phyloP scores from a whole-genome alignment of 441 rosid species.

The Aquilaria agallochum region DNA sequence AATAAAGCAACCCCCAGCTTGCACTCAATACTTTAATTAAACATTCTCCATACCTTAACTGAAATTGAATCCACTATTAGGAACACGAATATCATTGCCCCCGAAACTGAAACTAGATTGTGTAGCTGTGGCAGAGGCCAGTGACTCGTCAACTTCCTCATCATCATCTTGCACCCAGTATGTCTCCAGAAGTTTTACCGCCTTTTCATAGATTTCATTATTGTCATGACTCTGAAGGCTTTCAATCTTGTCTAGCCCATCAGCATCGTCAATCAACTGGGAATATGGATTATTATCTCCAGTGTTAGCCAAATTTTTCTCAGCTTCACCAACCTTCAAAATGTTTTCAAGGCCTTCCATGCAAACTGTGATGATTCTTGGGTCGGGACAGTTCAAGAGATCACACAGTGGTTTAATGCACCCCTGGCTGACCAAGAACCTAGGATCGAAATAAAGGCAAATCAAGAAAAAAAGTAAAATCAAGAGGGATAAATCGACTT shows the following conservation, averaged over 20 bases:
- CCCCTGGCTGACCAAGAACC: conserved; percentile 48
- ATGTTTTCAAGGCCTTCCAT: conserved; percentile 57
- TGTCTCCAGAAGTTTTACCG: conserved; percentile 37
- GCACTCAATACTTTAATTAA: too few species aligned
- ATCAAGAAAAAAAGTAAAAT: conserved; percentile 6
- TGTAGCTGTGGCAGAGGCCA: conserved; percentile 25
- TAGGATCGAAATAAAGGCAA: conserved; percentile 7
- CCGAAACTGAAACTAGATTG: conserved; percentile 41
- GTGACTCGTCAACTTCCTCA: conserved; percentile 30
- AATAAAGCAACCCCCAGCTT: too few species aligned
- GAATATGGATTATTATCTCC: conserved; percentile 36
- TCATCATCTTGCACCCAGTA: conserved; percentile 49
- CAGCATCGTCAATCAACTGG: conserved; percentile 47
- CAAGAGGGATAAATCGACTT: conserved; percentile 1
- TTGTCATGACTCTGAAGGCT: conserved; percentile 53
- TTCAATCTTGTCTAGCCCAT: conserved; percentile 53
- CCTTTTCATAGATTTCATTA: conserved; percentile 42
- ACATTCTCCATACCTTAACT: conserved; percentile 28
- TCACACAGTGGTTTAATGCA: conserved; percentile 56
- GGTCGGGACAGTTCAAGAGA: conserved; percentile 53
- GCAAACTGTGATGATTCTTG: conserved; percentile 40
- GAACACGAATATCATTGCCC: conserved; percentile 30
- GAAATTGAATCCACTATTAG: conserved; percentile 51
- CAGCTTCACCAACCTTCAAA: conserved; percentile 52
- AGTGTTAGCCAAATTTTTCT: conserved; percentile 27